phyloP scores from a whole-genome alignment of 2,329 filamentous ascomycete genomes.

The Cadophora malorum region DNA sequence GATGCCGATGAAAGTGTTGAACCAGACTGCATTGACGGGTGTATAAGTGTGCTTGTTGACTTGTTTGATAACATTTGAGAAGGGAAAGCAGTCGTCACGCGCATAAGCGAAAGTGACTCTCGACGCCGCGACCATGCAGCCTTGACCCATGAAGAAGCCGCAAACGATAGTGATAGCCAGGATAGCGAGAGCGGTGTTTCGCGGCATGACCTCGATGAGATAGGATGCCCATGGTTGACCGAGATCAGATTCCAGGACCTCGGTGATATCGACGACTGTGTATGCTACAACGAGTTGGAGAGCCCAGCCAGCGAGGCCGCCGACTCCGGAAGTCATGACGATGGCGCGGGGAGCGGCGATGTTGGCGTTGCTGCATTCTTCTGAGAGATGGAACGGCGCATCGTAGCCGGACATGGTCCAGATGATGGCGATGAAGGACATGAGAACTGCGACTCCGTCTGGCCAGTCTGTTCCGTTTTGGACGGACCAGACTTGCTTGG shows the following conservation, averaged over 20 bases:
- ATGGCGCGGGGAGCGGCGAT: slow-evolving; percentile 75
- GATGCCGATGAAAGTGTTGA: slow-evolving; percentile 65
- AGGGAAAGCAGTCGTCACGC: slow-evolving; percentile 69
- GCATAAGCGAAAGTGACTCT: slow-evolving; percentile 74
- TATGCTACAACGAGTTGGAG: slow-evolving; percentile 76
- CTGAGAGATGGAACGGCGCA: slow-evolving; percentile 73
- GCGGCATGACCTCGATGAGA: slow-evolving; percentile 67
- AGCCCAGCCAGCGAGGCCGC: slow-evolving; percentile 73
- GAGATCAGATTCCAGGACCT: slow-evolving; percentile 63
- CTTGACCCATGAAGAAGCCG: slow-evolving; percentile 73
- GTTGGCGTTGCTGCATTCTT: slow-evolving; percentile 77
- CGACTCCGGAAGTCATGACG: slow-evolving; percentile 69
- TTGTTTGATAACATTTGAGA: slow-evolving; percentile 62
- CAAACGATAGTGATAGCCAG: slow-evolving; percentile 68
- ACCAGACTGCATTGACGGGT: slow-evolving; percentile 71
- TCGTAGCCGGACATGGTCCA: slow-evolving; percentile 75
- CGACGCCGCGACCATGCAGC: slow-evolving; percentile 69
- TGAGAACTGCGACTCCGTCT: slow-evolving; percentile 69
- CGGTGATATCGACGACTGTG: slow-evolving; percentile 66
- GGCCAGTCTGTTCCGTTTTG: slow-evolving; percentile 72
- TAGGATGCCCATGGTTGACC: slow-evolving; percentile 74
- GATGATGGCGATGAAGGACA: slow-evolving; percentile 74
- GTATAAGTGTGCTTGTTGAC: slow-evolving; percentile 66
- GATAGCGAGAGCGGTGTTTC: slow-evolving; percentile 63
- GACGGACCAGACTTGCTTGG: slow-evolving; percentile 69